Evolutionary conservation across 2,329 filamentous ascomycete species (phyloP).

Genomic region (Paraphoma sp.): DNA sequence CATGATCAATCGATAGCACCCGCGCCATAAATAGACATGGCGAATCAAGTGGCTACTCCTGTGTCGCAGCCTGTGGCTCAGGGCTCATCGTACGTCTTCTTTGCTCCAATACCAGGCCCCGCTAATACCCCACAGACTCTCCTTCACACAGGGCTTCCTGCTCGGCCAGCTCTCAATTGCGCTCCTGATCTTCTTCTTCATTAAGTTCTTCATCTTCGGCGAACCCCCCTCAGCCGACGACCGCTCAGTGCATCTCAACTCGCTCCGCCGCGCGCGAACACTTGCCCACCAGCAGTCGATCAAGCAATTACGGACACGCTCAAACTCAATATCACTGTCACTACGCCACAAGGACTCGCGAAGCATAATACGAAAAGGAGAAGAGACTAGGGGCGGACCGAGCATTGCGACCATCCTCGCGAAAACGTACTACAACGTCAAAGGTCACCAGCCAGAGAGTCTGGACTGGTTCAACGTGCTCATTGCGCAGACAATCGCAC

Average conservation of each 20-base stretch:
- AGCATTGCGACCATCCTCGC: constrained; percentile 93
- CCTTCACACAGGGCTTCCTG: constrained; percentile 92
- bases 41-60: constrained; percentile 18
- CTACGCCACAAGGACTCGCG: constrained; percentile 47
- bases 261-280: constrained; percentile 74
- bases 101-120: constrained; percentile 15
- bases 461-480: constrained; percentile 99
- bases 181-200: constrained; percentile 89
- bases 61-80: constrained; percentile 23
- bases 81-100: constrained; percentile 21
- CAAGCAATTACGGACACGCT: constrained; percentile 37
- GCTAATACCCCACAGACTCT: constrained; percentile 64
- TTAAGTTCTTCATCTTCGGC: constrained; percentile 99
- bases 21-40: constrained; percentile 12
- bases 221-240: constrained; percentile 86
- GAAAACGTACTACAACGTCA: constrained; percentile 97
- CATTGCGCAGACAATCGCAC: constrained; percentile 93
- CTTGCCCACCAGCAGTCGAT: constrained; percentile 66
- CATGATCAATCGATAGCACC: constrained; percentile 13
- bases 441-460: constrained; percentile 94
- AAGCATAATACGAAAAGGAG: constrained; percentile 54
- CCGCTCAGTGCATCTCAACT: constrained; percentile 76
- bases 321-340: constrained; percentile 40
- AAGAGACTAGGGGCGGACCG: constrained; percentile 62
- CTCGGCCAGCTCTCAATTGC: constrained; percentile 93